These are phyloP conservation scores for Jamesozyma piceae DNA, from an alignment of 805 yeast species.

Conservation along the genomic window DNA sequence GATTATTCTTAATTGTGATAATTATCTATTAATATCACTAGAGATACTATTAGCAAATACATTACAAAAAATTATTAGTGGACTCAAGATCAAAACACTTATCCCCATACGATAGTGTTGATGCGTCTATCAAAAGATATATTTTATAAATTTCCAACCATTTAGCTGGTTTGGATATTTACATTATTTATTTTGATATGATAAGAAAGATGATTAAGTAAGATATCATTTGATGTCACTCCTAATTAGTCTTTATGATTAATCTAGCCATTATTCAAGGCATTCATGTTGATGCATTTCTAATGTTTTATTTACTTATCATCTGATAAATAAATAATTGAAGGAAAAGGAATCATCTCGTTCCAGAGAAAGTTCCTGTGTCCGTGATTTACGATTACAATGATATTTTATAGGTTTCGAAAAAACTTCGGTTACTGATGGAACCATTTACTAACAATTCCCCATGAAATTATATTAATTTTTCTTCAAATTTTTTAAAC, in stretches of 20 bases:
- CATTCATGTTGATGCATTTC: not conserved
- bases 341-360: not conserved
- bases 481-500: constrained; percentile 11
- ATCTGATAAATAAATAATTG: not conserved
- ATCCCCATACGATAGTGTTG: not conserved
- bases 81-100: not conserved
- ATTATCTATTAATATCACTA: not conserved
- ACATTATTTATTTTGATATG: no score
- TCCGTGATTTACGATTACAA: constrained; percentile 3
- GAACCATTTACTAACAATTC: constrained; percentile 8
- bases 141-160: no score
- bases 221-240: not conserved
- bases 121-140: not conserved
- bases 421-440: constrained; percentile 9
- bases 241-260: not conserved
- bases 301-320: not conserved
- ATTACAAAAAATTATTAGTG: not conserved
- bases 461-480: constrained; percentile 1
- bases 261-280: not conserved
- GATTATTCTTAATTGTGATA: constrained; percentile 2
- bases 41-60: not conserved
- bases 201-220: not conserved
- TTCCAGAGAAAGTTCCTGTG: not conserved
- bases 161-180: no score
- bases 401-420: constrained; percentile 9